Evolutionary conservation across 2,329 filamentous ascomycete genomes (phyloP).

Genomic region (Penicillium sp.): DNA sequence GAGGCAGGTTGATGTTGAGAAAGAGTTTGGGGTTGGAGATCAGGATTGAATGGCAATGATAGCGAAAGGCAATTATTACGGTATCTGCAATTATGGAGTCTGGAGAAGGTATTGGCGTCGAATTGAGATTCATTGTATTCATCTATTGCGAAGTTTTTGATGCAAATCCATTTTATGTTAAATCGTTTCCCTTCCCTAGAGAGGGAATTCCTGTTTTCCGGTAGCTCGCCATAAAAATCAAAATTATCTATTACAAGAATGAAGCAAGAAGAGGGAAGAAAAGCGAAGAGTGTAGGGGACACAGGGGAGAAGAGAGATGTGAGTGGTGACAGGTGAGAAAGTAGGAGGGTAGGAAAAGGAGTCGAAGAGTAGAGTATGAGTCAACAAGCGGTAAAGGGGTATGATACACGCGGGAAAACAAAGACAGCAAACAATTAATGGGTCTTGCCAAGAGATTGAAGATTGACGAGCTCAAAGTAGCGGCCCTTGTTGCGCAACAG

Average conservation of each 20-base stretch:
- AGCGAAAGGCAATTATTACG: neutral
- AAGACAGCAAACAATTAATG: conserved; percentile 17
- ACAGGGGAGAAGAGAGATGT: neutral
- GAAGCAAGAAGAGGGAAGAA: no score
- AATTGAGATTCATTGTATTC: conserved; percentile 7
- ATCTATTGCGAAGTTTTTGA: conserved; percentile 1
- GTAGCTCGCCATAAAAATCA: neutral
- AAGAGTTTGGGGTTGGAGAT: conserved; percentile 39
- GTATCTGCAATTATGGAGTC: neutral
- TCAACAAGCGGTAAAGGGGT: conserved; percentile 2
- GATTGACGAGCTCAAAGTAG: conserved; percentile 73
- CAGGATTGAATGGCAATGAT: conserved; percentile 28
- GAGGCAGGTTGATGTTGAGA: conserved; percentile 46
- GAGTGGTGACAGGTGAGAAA: neutral
- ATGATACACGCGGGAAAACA: neutral
- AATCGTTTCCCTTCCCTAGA: neutral
- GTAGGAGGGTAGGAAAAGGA: neutral
- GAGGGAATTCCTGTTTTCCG: neutral
- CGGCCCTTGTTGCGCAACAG: conserved; percentile 66
- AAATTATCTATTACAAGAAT: neutral
- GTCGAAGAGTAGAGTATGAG: neutral
- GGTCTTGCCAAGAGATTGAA: conserved; percentile 69
- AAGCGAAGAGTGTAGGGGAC: neutral
- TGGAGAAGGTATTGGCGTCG: neutral
- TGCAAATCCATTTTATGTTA: neutral